A percentile compares a stretch with the other conserved stretches of the same genome.
Conservation (phyloP, 176 grass and related monocot genomes). For the Luzula sylvatica region DNA sequence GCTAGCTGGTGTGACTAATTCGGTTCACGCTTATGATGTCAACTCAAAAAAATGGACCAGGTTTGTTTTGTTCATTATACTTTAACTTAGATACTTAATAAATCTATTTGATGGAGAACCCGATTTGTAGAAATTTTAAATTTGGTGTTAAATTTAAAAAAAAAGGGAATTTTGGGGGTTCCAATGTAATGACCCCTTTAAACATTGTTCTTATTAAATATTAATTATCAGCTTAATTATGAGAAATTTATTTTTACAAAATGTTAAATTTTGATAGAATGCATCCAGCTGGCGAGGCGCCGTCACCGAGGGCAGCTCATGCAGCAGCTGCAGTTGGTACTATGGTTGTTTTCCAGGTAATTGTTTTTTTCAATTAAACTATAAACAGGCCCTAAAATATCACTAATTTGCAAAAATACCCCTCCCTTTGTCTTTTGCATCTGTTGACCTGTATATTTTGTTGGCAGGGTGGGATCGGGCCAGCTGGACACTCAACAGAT, state of each 20-base stretch:
- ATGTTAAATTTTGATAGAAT: slow-evolving; percentile 22
- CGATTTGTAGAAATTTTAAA: background rate
- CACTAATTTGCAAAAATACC: background rate
- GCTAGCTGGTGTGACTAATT: slow-evolving; percentile 91
- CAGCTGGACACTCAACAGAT: slow-evolving; percentile 90
- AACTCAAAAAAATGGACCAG: slow-evolving; percentile 66
- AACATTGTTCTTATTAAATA: slow-evolving; percentile 3
- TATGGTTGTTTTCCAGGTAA: slow-evolving; percentile 98
- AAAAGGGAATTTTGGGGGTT: background rate
- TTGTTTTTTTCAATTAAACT: background rate
- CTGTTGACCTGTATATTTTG: slow-evolving; percentile 4
- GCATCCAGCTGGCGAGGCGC: slow-evolving; percentile 67
- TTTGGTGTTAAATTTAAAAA: background rate
- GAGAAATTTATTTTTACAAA: background rate
- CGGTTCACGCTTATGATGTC: slow-evolving; percentile 83
- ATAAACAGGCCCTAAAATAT: background rate
- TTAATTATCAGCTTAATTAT: background rate
- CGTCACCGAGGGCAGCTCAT: slow-evolving; percentile 84
- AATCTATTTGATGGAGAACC: background rate
- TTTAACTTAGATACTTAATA: background rate
- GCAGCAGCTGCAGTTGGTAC: slow-evolving; percentile 74
- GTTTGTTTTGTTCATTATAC: slow-evolving; percentile 25
- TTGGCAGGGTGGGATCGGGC: slow-evolving; percentile 83
- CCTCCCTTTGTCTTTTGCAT: background rate
- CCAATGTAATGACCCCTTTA: background rate